Evolutionary conservation across 371 early-diverging fungal genomes (phyloP).

Genomic region (Aphelidium insulamus): DNA sequence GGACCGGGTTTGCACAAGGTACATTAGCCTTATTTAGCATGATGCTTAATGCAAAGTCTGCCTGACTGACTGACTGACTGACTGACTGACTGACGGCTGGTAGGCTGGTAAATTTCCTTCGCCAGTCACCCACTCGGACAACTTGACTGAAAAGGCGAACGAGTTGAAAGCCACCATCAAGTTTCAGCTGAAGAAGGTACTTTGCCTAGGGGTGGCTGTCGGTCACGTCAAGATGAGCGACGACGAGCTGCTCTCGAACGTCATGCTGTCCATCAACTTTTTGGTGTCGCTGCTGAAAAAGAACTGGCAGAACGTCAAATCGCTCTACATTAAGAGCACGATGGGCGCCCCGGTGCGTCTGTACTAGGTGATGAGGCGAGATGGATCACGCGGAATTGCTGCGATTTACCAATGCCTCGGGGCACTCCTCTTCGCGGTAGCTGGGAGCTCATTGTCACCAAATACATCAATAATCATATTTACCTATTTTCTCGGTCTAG

Average conservation of each 20-base stretch:
- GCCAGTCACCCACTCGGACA: constrained; percentile 80
- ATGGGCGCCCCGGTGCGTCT: constrained; percentile 87
- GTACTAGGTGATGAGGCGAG: constrained; percentile 35
- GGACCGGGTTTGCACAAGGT: constrained; percentile 88
- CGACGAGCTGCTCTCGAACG: constrained; percentile 88
- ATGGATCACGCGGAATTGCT: no score
- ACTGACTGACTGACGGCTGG: no score
- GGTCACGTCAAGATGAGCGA: constrained; percentile 91
- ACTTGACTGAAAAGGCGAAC: constrained; percentile 72
- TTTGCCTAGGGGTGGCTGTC: constrained; percentile 93
- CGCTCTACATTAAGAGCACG: constrained; percentile 92
- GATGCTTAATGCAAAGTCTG: constrained; percentile 6
- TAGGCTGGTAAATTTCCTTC: constrained; percentile 97
- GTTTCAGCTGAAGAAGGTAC: constrained; percentile 98
- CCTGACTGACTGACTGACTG: no score
- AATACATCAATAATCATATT: no score
- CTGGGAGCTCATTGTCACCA: no score
- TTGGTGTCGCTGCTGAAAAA: constrained; percentile 95
- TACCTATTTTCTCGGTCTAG: no score
- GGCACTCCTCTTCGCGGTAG: no score
- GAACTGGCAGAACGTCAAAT: constrained; percentile 98
- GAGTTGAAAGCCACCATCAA: constrained; percentile 95
- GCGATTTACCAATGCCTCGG: no score
- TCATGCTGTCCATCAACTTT: constrained; percentile 94
- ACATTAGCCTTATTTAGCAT: constrained; percentile 5